Evolutionary conservation across 2,329 filamentous ascomycete genomes (phyloP).

Genomic region (Sporothrix pseudoabietina): DNA sequence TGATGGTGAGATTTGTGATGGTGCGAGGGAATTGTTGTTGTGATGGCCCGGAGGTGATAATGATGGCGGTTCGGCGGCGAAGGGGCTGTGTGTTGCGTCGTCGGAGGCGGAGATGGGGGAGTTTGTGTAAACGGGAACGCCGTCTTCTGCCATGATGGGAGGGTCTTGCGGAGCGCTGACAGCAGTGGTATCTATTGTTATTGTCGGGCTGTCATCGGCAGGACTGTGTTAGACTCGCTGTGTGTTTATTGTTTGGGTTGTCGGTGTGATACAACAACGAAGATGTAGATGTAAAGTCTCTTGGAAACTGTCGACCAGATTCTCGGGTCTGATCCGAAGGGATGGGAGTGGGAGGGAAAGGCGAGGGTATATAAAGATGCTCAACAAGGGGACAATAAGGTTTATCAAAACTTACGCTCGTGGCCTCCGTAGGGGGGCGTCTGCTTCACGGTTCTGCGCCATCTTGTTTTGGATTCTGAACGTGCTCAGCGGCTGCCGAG

Average conservation of each 20-base stretch:
- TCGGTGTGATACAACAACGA: background rate
- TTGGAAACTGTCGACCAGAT: background rate
- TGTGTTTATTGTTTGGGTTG: background rate
- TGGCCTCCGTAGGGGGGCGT: slow-evolving; percentile 29
- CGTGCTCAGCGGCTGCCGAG: slow-evolving; percentile 5
- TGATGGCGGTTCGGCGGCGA: slow-evolving; percentile 5
- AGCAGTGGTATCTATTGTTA: slow-evolving; percentile 57
- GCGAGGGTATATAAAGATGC: slow-evolving; percentile 16
- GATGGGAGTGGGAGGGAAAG: background rate
- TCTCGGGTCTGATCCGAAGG: background rate
- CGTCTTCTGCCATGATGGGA: slow-evolving; percentile 41
- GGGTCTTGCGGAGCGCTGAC: slow-evolving; percentile 39
- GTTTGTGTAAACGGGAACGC: slow-evolving; percentile 36
- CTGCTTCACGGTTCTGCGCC: slow-evolving; percentile 24
- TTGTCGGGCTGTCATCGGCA: slow-evolving; percentile 49
- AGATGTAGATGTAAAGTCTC: background rate
- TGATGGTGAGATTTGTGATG: slow-evolving; percentile 40
- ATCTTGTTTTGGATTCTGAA: slow-evolving; percentile 26
- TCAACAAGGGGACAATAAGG: background rate
- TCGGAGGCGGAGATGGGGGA: slow-evolving; percentile 46
- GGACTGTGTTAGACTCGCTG: background rate
- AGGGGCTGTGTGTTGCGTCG: slow-evolving; percentile 45
- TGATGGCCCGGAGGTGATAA: background rate
- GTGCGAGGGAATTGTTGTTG: slow-evolving; percentile 31
- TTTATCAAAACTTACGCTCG: slow-evolving; percentile 23